Base-by-base conservation (phyloP, 495 filamentous ascomycete genomes). In the Chaetomidium leptoderma region DNA sequence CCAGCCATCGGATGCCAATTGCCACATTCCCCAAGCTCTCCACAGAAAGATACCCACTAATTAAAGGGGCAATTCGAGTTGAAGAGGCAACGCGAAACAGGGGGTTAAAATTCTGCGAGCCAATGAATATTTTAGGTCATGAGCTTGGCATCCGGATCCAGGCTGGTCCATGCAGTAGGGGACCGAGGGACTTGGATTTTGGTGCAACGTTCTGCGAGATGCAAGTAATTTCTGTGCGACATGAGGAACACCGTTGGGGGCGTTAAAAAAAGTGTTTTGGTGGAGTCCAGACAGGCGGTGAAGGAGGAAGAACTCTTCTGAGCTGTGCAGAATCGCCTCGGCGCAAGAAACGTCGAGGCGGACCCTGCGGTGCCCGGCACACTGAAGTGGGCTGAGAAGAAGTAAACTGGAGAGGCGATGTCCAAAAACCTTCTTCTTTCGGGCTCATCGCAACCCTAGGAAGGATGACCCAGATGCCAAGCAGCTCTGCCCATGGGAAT, bases 261-360 rank as follows among this genome's bases (percentile, higher is more conserved):
- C n/a, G n/a, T n/a, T n/a, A n/a, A n/a, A n/a, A n/a, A n/a, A n/a
- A n/a, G n/a, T n/a, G n/a, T n/a, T n/a, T n/a, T n/a, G n/a, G n/a
- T n/a, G n/a, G n/a, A n/a, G n/a, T n/a, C n/a, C n/a, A n/a, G n/a
- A n/a, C n/a, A n/a, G n/a, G n/a, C n/a, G n/a, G n/a, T n/a, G n/a
- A n/a, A n/a, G n/a, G n/a, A n/a, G n/a, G n/a, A n/a, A n/a, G n/a
- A n/a, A n/a, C n/a, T n/a, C n/a, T n/a, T n/a, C n/a, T n/a, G n/a
- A n/a, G n/a, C n/a, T n/a, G n/a, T n/a, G n/a, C n/a, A n/a, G n/a
- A n/a, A n/a, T n/a, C n/a, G n/a, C n/a, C n/a, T n/a, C n/a, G n/a
- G n/a, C n/a, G n/a, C n/a, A n/a, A 65, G 65, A 56, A 70, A 65
- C 33, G 70, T 72, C 59, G 70, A 69, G 61, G 45, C 49, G 21